Conservation (phyloP, 2,329 filamentous ascomycete species). For the Diaporthe sp. region DNA sequence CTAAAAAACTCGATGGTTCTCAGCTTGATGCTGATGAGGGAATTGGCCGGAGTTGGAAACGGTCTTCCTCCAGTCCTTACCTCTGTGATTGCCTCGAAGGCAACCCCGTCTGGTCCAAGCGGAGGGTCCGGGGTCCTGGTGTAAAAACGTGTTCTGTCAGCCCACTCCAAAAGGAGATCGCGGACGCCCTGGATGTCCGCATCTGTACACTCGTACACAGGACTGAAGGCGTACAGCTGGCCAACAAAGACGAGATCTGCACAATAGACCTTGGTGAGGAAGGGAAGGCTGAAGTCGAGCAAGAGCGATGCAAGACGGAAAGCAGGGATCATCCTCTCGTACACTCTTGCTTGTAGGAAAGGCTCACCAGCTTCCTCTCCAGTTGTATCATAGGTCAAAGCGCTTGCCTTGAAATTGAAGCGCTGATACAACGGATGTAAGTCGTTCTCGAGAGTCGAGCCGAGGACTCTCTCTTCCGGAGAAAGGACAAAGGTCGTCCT, state of each 20-base stretch:
- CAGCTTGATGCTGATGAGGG: background rate
- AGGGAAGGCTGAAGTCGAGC: background rate
- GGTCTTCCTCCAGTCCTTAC: background rate
- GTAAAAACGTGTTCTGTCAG: background rate
- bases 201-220: background rate
- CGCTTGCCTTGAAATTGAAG: slow-evolving; percentile 1
- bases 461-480: background rate
- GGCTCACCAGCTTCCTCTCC: background rate
- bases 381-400: background rate
- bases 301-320: background rate
- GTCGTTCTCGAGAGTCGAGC: background rate
- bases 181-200: background rate
- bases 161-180: background rate
- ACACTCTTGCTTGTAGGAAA: background rate
- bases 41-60: background rate
- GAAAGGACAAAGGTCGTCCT: background rate
- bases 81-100: background rate
- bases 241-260: background rate
- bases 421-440: background rate
- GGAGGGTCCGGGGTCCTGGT: background rate
- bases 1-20: background rate
- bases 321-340: background rate
- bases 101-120: background rate
- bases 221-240: background rate
- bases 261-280: background rate